A percentile compares a stretch with the other conserved stretches of the same genome.
These are phyloP conservation scores for Leccinum barrowsii DNA, from an alignment of 768 basidiomycete species.

Conservation along the genomic window DNA sequence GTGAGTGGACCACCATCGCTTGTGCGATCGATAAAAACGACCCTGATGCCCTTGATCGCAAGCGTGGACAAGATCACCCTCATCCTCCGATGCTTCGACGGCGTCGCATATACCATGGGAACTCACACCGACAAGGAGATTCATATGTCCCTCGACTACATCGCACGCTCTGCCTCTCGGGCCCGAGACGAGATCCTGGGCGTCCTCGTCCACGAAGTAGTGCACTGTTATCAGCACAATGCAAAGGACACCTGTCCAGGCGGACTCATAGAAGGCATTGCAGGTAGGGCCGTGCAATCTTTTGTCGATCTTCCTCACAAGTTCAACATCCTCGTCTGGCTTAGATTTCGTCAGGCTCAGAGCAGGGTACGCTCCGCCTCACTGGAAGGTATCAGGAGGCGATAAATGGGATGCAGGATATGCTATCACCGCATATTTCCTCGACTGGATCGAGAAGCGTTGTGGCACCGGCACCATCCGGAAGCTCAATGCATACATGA, in stretches of 20 bases:
- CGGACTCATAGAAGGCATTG: constrained; percentile 77
- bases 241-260: constrained; percentile 57
- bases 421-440: constrained; percentile 68
- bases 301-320: background rate
- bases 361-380: constrained; percentile 58
- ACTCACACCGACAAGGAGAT: constrained; percentile 63
- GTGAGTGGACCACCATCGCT: constrained; percentile 32
- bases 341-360: constrained; percentile 70
- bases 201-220: constrained; percentile 71
- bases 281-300: constrained; percentile 51
- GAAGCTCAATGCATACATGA: constrained; percentile 55
- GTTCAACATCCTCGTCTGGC: background rate
- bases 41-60: constrained; percentile 7
- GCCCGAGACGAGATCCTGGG: constrained; percentile 63
- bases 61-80: constrained; percentile 56
- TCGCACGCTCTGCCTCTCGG: constrained; percentile 40
- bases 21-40: background rate
- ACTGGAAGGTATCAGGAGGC: constrained; percentile 54
- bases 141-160: constrained; percentile 65
- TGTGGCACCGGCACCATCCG: constrained; percentile 53
- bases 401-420: constrained; percentile 76
- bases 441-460: constrained; percentile 59
- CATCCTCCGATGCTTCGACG: constrained; percentile 62
- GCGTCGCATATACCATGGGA: constrained; percentile 68
- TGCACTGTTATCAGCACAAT: constrained; percentile 76